A percentile compares a stretch with the other conserved stretches of the same genome.
Conservation (phyloP, 352 stramenopile species). For the Phytopythium delawarense region DNA sequence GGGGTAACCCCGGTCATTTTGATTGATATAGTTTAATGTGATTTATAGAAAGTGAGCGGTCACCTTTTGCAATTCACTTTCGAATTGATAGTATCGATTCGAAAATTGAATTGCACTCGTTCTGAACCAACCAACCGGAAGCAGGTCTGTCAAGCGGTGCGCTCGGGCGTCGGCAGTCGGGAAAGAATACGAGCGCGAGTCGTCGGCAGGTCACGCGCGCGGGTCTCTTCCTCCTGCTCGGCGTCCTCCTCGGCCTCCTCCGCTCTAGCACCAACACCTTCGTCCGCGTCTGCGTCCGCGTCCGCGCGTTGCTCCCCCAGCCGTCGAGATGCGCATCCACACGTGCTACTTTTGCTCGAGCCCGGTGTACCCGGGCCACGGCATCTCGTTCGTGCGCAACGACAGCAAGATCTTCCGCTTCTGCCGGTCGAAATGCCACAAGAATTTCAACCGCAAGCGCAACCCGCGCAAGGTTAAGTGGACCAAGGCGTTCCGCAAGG, state of each 20-base stretch:
- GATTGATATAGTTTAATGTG: too few species aligned
- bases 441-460: slow-evolving; percentile 99
- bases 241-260: background rate
- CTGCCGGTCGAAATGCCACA: slow-evolving; percentile 99
- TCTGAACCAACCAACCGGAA: slow-evolving; percentile 4
- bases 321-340: slow-evolving; percentile 93
- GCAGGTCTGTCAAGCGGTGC: background rate
- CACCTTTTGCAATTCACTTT: background rate
- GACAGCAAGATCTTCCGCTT: slow-evolving; percentile 99
- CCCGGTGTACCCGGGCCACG: slow-evolving; percentile 99
- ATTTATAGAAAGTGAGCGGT: too few species aligned
- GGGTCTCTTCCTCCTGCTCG: background rate
- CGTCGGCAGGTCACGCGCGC: background rate
- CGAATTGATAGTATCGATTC: background rate
- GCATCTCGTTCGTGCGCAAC: slow-evolving; percentile 99
- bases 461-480: slow-evolving; percentile 99
- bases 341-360: slow-evolving; percentile 99
- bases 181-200: background rate
- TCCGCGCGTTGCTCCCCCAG: background rate
- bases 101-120: slow-evolving; percentile 4
- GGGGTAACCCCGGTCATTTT: too few species aligned
- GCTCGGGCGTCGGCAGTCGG: background rate
- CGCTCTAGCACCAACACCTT: too few species aligned
- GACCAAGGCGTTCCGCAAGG: slow-evolving; percentile 99
- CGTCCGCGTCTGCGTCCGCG: too few species aligned